Conservation (phyloP, 306 rosid genomes). For the Cucumis hystrix region DNA sequence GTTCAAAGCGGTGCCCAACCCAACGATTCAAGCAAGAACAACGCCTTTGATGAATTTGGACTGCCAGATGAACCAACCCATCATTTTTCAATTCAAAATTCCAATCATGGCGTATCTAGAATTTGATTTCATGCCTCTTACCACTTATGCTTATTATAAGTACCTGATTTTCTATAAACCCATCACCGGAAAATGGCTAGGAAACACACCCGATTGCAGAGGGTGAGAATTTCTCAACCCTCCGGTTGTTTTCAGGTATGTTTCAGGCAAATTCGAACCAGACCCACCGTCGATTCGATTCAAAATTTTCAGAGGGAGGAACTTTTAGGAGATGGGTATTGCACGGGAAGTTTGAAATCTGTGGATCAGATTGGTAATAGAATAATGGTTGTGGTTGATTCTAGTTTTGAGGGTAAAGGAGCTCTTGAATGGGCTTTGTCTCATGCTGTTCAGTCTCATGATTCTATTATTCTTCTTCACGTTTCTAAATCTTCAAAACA, state of each 20-base stretch:
- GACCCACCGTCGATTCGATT: not conserved
- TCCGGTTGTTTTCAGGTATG: not conserved
- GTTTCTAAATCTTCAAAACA: constrained; percentile 30
- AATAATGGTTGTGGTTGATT: constrained; percentile 77
- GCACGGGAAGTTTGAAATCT: not conserved
- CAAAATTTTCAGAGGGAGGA: not conserved
- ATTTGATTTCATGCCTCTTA: not conserved
- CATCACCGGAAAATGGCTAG: not conserved
- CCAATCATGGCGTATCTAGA: constrained; percentile 4
- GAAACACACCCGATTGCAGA: constrained; percentile 1
- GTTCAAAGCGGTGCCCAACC: constrained; percentile 5
- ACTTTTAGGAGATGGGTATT: not conserved
- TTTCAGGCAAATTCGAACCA: not conserved
- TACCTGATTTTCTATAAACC: not conserved
- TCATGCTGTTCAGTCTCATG: constrained; percentile 53
- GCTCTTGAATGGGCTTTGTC: constrained; percentile 90
- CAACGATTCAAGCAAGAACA: not conserved
- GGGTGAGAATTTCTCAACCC: not conserved
- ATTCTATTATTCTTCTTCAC: constrained; percentile 53
- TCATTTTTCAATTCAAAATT: not conserved
- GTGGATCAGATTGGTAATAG: constrained; percentile 30
- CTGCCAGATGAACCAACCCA: not conserved
- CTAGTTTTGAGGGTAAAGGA: constrained; percentile 61
- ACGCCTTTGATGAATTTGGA: not conserved
- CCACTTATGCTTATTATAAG: not conserved